These are phyloP conservation scores for Nicotiana paniculata DNA, from an alignment of 257 asterid genomes.

Conservation along the genomic window DNA sequence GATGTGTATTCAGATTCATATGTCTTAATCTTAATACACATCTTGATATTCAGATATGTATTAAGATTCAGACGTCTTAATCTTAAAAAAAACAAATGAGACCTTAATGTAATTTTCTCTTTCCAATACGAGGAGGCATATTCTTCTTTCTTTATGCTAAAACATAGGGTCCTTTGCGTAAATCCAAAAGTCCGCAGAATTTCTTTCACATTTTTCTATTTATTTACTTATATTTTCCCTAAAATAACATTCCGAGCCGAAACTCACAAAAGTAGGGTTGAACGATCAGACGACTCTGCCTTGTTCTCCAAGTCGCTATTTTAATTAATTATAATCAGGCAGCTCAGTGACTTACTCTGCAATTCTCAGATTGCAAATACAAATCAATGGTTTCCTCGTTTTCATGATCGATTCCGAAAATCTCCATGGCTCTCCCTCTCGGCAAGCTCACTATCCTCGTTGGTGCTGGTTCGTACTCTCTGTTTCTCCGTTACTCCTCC, in stretches of 20 bases:
- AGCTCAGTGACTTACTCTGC: neutral
- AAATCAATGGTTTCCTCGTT: constrained; percentile 2
- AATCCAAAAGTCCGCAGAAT: neutral
- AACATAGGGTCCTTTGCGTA: neutral
- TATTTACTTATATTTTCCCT: neutral
- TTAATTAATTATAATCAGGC: neutral
- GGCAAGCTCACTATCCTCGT: constrained; percentile 78
- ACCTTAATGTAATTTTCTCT: too few species aligned
- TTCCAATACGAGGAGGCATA: too few species aligned
- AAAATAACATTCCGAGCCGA: neutral
- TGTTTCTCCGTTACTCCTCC: neutral
- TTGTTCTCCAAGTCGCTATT: neutral
- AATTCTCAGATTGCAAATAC: neutral
- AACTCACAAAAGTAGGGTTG: neutral
- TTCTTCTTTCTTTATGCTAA: too few species aligned
- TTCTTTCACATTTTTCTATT: neutral
- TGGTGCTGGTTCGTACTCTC: constrained; percentile 66
- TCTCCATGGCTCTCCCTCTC: constrained; percentile 71
- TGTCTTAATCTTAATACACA: too few species aligned
- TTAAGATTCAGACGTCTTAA: too few species aligned
- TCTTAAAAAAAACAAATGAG: too few species aligned
- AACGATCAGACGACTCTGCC: neutral
- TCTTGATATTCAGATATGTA: too few species aligned
- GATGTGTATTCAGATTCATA: too few species aligned
- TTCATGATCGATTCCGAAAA: constrained; percentile 14